Conservation (phyloP, 768 basidiomycete species). For the Collybia sp. region DNA sequence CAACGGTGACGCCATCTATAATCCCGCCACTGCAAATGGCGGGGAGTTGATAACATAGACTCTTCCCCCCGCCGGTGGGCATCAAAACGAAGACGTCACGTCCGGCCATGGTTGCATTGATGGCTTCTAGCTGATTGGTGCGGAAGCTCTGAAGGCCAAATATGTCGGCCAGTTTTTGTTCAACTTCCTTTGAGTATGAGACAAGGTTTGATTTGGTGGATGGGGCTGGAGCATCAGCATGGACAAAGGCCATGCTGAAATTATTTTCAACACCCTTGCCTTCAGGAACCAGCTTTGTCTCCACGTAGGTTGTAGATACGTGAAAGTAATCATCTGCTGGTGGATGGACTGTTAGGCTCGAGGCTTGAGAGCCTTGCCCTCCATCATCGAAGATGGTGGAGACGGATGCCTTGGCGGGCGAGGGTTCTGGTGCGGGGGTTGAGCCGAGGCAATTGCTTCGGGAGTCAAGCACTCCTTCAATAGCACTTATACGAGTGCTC, state of each 20-base stretch:
- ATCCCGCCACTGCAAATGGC: conserved; percentile 71
- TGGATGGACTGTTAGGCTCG: too few relatives aligned
- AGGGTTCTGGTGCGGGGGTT: too few relatives aligned
- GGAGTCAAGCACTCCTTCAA: background rate
- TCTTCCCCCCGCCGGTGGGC: conserved; percentile 95
- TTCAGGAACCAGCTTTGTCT: too few relatives aligned
- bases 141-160: conserved; percentile 74
- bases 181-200: conserved; percentile 46
- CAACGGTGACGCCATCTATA: conserved; percentile 81
- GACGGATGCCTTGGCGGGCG: too few relatives aligned
- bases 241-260: conserved; percentile 9
- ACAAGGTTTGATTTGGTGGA: conserved; percentile 8
- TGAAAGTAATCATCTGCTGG: too few relatives aligned
- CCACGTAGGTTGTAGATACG: too few relatives aligned
- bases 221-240: conserved; percentile 9
- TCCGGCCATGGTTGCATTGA: conserved; percentile 73
- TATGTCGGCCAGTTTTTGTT: conserved; percentile 42
- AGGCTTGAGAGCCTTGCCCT: too few relatives aligned
- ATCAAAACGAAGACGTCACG: conserved; percentile 92
- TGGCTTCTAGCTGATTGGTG: conserved; percentile 81
- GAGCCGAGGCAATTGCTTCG: too few relatives aligned
- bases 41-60: conserved; percentile 86
- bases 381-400: too few relatives aligned
- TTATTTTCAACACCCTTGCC: too few relatives aligned
- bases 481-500: background rate